Evolutionary conservation across 2,329 filamentous ascomycete species (phyloP).

Genomic region (Colletotrichum sp.): DNA sequence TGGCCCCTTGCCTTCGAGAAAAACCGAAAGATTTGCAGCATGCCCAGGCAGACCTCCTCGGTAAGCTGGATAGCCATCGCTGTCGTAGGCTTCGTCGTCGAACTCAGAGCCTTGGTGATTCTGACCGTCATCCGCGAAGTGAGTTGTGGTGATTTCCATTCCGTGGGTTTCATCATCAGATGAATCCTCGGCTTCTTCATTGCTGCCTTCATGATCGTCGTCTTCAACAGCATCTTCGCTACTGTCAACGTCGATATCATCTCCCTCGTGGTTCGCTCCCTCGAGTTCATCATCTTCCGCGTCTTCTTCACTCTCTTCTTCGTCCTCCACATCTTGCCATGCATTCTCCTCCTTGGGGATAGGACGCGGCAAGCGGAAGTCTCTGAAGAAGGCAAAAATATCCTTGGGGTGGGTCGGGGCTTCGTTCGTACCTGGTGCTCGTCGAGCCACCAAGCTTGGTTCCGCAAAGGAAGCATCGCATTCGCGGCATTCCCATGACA

Average conservation of each 20-base stretch:
- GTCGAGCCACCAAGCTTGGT: not conserved
- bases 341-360: not conserved
- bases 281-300: not conserved
- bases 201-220: not conserved
- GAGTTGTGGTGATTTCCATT: not conserved
- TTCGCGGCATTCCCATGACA: not conserved
- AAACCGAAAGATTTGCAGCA: not conserved
- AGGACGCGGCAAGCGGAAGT: not conserved
- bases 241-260: not conserved
- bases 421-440: not conserved
- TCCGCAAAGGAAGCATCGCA: not conserved
- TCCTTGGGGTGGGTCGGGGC: not conserved
- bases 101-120: not conserved
- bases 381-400: not conserved
- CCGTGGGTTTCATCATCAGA: not conserved
- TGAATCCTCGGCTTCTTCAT: not conserved
- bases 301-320: not conserved
- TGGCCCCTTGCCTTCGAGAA: not conserved
- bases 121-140: not conserved
- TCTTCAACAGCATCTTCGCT: not conserved
- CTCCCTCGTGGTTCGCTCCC: not conserved
- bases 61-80: not conserved
- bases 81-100: not conserved
- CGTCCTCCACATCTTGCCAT: not conserved
- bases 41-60: not conserved